Evolutionary conservation across 2,329 filamentous ascomycete genomes (phyloP), one percentile per base, ranked within the genome.

Genomic region (Emydomyces testavorans): DNA sequence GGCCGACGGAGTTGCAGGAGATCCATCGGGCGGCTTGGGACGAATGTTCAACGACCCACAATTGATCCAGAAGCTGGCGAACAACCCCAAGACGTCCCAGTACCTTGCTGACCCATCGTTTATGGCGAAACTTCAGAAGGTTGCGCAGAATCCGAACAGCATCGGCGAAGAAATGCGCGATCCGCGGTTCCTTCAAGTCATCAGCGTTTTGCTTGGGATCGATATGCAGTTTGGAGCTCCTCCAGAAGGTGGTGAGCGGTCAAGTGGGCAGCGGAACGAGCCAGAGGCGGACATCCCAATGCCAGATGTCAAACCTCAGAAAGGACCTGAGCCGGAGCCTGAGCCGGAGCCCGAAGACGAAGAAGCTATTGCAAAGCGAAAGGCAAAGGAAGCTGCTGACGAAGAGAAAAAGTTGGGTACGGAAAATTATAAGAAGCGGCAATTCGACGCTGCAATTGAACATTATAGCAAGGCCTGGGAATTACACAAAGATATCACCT

Each of bases 391-490:
- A 60, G 86, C 84, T 54, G 92, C 89, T 37, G 92, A 98, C 59
- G 85, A 88, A 65, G 85, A 95, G 70, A 98, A 98, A 79, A 85
- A 82, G 24, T 74, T 93, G 49, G 92, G 92, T 50, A 98, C 90
- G 11, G 87, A 92, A 58, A 82, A 83, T 66, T 98, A 98, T 77
- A 98, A 98, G 82, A 96, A 96, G 78, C 83, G 87, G 57, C 82
- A 95, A 63, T 95, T 98, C 57, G 92, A 96, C 60, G 80, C 84
- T 62, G 92, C 92, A 43, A 95, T 98, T 60, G 79, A 82, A 62
- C 87, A 98, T 72, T 98, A 98, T 74, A 78, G 68, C 64, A 93
- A 94, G 66, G 92, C 92, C 0, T 98, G 92, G 92, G 89, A 94
- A 51, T 68, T 85, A 32, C 76, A 86, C 78, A 92, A 95, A 75